A percentile compares a stretch with the other conserved stretches of the same genome.
Evolutionary conservation across 1,284 basidiomycete genomes (phyloP).

Genomic region (Trichosporon ovoides): DNA sequence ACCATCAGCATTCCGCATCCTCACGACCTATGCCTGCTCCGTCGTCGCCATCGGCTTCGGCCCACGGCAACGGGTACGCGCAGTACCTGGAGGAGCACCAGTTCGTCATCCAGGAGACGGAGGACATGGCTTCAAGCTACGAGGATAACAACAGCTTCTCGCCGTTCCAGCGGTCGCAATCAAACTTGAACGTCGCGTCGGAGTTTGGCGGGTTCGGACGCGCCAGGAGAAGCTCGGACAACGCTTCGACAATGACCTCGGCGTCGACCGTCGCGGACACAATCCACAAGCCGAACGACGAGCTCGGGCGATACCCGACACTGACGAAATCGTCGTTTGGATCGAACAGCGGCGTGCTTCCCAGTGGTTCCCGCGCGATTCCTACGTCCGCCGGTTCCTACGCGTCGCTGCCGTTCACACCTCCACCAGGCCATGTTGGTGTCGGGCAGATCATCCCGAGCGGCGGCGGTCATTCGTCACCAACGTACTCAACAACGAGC

Average conservation of each 20-base stretch:
- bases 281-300: constrained; percentile 22
- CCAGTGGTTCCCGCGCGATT: constrained; percentile 4
- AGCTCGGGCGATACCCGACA: constrained; percentile 37
- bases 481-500: background rate
- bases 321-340: constrained; percentile 8
- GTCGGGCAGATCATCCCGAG: constrained; percentile 1
- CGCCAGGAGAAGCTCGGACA: constrained; percentile 29
- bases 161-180: background rate
- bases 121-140: constrained; percentile 1
- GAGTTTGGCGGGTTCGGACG: constrained; percentile 28
- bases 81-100: constrained; percentile 5
- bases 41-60: background rate
- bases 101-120: constrained; percentile 1
- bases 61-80: constrained; percentile 2
- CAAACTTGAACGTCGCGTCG: background rate
- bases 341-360: background rate
- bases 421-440: constrained; percentile 2
- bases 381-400: constrained; percentile 8
- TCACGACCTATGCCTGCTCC: background rate
- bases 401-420: constrained; percentile 3
- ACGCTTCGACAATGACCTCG: constrained; percentile 29
- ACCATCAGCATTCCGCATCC: background rate
- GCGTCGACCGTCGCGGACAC: constrained; percentile 18
- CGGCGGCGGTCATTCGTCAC: constrained; percentile 4
- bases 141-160: background rate